Evolutionary conservation across 305 asterid species (phyloP), one percentile per base, ranked within the genome.

Genomic region (Rubia peregrina): DNA sequence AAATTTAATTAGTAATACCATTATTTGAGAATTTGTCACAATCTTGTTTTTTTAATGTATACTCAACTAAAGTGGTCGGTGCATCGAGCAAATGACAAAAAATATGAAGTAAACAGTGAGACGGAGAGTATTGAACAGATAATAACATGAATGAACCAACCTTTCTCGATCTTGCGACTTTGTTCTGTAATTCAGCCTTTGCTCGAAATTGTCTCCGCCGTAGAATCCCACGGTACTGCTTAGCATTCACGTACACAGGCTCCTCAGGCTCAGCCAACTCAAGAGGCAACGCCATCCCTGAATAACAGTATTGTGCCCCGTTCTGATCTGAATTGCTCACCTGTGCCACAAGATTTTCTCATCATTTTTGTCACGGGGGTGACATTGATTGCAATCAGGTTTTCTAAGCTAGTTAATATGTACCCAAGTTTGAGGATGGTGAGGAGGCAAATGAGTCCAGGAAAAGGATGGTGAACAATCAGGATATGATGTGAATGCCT

Each of bases 221-320:
- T 36, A 80, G 67, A 63, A 80, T 80, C 22, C 81, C 84, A 74
- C 68, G 81, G 70, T 80, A 80, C 38, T 80, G 84, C 57, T 80
- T 80, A 22, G 83, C 81, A 68, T 80, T 80, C 57, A 80, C 84
- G 71, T 74, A 80, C 19, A 80, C 78, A 53, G 84, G 84, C 70
- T 80, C 84, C 64, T 74, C 81, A 0, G 76, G 73, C 74, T 74
- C 81, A 1, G 76, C 70, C 74, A 74, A 61, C 56, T 80, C 81
- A 61, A 77, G 66, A 9, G 84, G 81, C 77, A 80, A 57, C 9
- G 61, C 71, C 77, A 76, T 71, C 67, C 77, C 71, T 6, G 78
- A 71, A 60, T 73, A 51, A 61, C 57, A 51, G 57, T 51, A 51
- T 16, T 66, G 70, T 24, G 69, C 12, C 24, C 73, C 70, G 8